Evolutionary conservation across 2,329 filamentous ascomycete species (phyloP), one percentile per base, ranked within the genome.

Genomic region (Pseudomassariella vexata): DNA sequence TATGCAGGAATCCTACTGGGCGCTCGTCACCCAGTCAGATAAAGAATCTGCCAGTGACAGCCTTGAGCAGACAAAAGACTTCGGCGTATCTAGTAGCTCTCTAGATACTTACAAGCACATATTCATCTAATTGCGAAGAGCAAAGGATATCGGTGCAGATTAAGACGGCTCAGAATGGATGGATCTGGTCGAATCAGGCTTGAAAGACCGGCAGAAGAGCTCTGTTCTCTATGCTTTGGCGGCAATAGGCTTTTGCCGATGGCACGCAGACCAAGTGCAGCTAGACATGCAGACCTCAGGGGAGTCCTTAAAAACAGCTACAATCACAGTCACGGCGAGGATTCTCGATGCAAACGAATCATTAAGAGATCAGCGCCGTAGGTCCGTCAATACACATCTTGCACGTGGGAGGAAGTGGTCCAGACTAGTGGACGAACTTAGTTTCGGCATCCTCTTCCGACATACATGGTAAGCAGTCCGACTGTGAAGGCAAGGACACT

Each of bases 171-270:
- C 15, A 5, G 25, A 28, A 29, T 35, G 32, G 32, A 29, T 25
- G 26, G 17, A 22, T 34, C 12, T 35, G 21, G 29, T 41, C 25
- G 30, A 37, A 34, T 30, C 30, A 26, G 26, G 24, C 15, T 18
- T 17, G 19, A 5, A 24, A 9, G 24, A 20, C 17, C 21, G 34
- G 14, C 24, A 37, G 14, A 22, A 26, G 35, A 20, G 24, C 9
- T 24, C 26, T 28, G 27, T 34, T 29, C 16, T 24, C 9, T 34
- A 34, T 15, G 26, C 32, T 18, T 24, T 37, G 26, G 16, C 31
- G 9, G 35, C 30, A 11, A 30, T 29, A 14, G 30, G 19, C 16
- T 19, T 35, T n/a, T 22, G 25, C 20, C 25, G 32, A 22, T 35
- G 32, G 32, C 25, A 29, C 23, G 7, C 17, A 10, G 14, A 23